Base-by-base conservation (phyloP, 1,284 basidiomycete genomes). In the Sporisorium iseilematis-ciliati region DNA sequence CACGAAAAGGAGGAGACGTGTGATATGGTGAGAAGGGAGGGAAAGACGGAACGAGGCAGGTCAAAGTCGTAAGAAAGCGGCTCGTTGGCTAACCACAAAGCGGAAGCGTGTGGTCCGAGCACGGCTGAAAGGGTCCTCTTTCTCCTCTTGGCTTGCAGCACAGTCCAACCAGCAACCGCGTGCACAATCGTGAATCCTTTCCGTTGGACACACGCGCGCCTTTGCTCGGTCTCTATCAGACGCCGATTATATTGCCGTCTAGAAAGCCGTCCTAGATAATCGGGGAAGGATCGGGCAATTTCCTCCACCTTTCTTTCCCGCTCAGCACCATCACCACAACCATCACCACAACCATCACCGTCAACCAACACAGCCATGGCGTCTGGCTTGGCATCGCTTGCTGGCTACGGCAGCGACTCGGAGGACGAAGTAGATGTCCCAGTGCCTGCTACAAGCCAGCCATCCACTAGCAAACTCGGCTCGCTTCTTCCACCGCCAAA, bases 351-450 rank as follows among this genome's bases (percentile, higher is more conserved):
- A 31, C 31, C 41, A 53, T 25, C 45, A 41, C 41, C 46, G 42
- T 41, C 52, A 21, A 11, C 35, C 26, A 25, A 46, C 25, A 49
- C 43, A 40, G 46, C 31, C 45, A 72, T 66, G 69, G 46, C 65
- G 8, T 45, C 55, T 5, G 70, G 65, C 8, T 49, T 73, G 20
- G 57, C 70, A 54, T 67, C 57, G 41, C 70, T 73, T 12, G 61
- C 61, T 21, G 65, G 61, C 16, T 73, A 73, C 50, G 65, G 57
- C 23, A 73, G 70, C 54, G 70, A 73, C 50, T 73, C 70, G 29
- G 70, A 73, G 18, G 46, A 49, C 7, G 60, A 64, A 6, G 50
- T 14, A 12, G 46, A 40, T n/a, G 18, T 2, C 16, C 5, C 31
- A 26, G 7, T 51, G 3, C 18, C 21, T 25, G 10, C 54, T 8